These are phyloP conservation scores for Spatholobus suberectus DNA, from an alignment of 306 rosid genomes.

Conservation along the genomic window DNA sequence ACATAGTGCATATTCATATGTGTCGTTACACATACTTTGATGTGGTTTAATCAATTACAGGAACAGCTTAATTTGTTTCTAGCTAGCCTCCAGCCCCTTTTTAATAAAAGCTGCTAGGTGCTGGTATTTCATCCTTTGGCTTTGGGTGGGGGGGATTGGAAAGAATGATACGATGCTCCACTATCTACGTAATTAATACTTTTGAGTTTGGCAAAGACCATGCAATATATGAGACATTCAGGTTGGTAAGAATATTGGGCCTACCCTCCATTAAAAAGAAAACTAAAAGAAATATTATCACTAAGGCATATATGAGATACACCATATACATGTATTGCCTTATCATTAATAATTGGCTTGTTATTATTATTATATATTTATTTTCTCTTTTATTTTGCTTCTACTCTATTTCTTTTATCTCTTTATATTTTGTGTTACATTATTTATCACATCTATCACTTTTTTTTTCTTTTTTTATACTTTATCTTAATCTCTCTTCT, in stretches of 20 bases:
- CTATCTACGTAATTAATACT: background rate
- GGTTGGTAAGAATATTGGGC: background rate
- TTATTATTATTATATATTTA: background rate
- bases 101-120: background rate
- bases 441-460: background rate
- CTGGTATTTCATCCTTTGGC: background rate
- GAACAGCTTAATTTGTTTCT: background rate
- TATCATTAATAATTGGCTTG: background rate
- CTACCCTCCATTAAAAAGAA: background rate
- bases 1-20: background rate
- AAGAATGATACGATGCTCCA: slow-evolving; percentile 4
- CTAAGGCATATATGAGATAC: background rate
- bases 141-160: background rate
- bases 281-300: background rate
- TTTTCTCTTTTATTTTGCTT: too few species aligned
- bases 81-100: background rate
- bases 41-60: slow-evolving; percentile 6
- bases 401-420: background rate
- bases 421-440: background rate
- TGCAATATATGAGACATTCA: background rate
- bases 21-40: background rate
- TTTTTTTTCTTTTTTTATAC: too few species aligned
- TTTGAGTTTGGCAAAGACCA: background rate
- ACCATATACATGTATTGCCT: background rate
- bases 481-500: too few species aligned